These are phyloP conservation scores for Helichrysum umbraculigerum DNA, from an alignment of 129 eudicot genomes.

Conservation along the genomic window DNA sequence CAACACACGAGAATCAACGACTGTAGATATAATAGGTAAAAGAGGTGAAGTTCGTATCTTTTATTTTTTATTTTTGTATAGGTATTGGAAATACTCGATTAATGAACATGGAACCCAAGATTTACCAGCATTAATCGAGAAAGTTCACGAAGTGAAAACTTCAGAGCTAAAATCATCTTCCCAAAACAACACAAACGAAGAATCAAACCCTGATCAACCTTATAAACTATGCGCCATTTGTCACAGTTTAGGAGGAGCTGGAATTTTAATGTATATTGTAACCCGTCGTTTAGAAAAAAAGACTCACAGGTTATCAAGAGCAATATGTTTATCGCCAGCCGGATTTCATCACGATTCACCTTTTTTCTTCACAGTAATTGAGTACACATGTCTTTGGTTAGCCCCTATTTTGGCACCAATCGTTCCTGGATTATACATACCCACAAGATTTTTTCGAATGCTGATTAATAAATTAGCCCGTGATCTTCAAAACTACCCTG, in stretches of 20 bases:
- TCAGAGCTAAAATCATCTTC: conserved; percentile 49
- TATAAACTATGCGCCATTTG: conserved; percentile 72
- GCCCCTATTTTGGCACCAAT: conserved; percentile 51
- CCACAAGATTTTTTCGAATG: conserved; percentile 92
- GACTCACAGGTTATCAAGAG: conserved; percentile 72
- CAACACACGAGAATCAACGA: not conserved
- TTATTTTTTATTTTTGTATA: conserved; percentile 4
- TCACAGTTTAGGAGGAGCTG: conserved; percentile 97
- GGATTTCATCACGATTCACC: conserved; percentile 89
- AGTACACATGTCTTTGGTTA: conserved; percentile 50
- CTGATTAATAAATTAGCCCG: conserved; percentile 52
- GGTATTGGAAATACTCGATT: conserved; percentile 90
- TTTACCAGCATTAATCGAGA: conserved; percentile 82
- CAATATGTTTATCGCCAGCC: conserved; percentile 81
- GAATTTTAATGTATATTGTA: conserved; percentile 67
- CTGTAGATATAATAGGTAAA: not conserved
- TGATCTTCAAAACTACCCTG: conserved; percentile 81
- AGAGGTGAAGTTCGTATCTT: not conserved
- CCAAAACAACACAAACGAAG: conserved; percentile 31
- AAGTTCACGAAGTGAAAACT: conserved; percentile 73
- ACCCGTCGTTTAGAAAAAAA: conserved; percentile 66
- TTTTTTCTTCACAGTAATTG: conserved; percentile 56
- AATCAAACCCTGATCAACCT: conserved; percentile 54
- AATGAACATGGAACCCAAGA: conserved; percentile 91
- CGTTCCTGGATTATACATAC: conserved; percentile 52